phyloP scores from a whole-genome alignment of 179 eudicot species.

The Beta lomatogona region DNA sequence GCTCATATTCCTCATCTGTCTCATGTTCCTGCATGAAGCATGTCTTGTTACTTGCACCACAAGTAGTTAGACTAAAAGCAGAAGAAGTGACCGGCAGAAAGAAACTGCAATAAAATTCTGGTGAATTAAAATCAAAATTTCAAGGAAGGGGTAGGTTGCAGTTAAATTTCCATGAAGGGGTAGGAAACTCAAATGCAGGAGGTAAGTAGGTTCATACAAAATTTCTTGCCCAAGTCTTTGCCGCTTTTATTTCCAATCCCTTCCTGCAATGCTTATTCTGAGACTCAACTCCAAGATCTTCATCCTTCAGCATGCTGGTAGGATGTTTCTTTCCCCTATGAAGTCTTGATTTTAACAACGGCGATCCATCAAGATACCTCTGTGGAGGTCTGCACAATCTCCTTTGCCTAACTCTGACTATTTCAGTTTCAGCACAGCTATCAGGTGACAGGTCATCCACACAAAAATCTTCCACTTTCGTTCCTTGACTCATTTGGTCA shows the following conservation, averaged over 20 bases:
- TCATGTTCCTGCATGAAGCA: constrained; percentile 19
- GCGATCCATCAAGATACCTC: constrained; percentile 23
- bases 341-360: not conserved
- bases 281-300: constrained; percentile 14
- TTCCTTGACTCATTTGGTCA: constrained; percentile 2
- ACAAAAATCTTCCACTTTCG: constrained; percentile 4
- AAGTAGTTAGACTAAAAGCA: not conserved
- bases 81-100: not conserved
- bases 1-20: constrained; percentile 30
- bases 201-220: not conserved
- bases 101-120: not conserved
- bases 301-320: constrained; percentile 10
- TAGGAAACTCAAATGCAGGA: not conserved
- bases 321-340: constrained; percentile 14
- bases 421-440: constrained; percentile 15
- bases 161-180: not conserved
- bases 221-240: not conserved
- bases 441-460: constrained; percentile 20
- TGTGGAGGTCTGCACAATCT: constrained; percentile 25
- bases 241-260: constrained; percentile 1
- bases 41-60: not conserved
- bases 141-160: not conserved
- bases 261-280: constrained; percentile 15
- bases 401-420: constrained; percentile 12
- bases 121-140: not conserved